Conservation (phyloP, 2,329 filamentous ascomycete genomes). For the Fusarium aywerte region DNA sequence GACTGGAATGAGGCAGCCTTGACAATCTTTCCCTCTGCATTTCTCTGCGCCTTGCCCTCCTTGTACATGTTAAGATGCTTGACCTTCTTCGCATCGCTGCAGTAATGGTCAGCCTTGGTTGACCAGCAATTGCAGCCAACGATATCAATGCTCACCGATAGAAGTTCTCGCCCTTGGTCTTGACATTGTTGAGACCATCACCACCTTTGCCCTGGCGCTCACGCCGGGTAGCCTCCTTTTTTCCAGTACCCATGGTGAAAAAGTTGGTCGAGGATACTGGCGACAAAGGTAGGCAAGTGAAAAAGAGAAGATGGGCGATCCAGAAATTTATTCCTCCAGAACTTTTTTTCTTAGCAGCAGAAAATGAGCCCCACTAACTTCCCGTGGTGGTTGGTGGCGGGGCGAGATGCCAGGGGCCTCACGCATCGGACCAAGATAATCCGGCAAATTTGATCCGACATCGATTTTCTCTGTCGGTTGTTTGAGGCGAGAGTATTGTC, state of each 20-base stretch:
- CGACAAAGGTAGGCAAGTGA: constrained; percentile 26
- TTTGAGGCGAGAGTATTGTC: not conserved
- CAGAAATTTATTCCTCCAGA: constrained; percentile 44
- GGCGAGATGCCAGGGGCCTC: constrained; percentile 21
- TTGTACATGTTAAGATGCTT: constrained; percentile 92
- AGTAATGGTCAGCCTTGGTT: constrained; percentile 14
- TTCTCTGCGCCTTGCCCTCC: constrained; percentile 83
- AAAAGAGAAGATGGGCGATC: constrained; percentile 31
- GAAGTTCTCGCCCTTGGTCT: constrained; percentile 97
- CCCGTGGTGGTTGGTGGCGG: constrained; percentile 42
- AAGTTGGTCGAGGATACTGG: constrained; percentile 38
- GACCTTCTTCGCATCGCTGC: constrained; percentile 80
- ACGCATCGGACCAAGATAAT: constrained; percentile 39
- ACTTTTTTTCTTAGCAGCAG: constrained; percentile 43
- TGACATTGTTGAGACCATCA: constrained; percentile 92
- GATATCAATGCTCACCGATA: constrained; percentile 71
- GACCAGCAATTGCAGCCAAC: not conserved
- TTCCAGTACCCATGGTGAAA: constrained; percentile 80
- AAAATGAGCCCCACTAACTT: constrained; percentile 41
- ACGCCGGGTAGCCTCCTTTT: constrained; percentile 89
- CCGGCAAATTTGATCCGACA: constrained; percentile 38
- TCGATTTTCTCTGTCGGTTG: constrained; percentile 41
- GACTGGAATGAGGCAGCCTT: constrained; percentile 88
- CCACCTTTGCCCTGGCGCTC: constrained; percentile 84
- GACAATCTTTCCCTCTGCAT: constrained; percentile 84